A percentile compares a stretch with the other conserved stretches of the same genome.
Evolutionary conservation across 768 basidiomycete species (phyloP).

Genomic region (Infundibulicybe gibba): DNA sequence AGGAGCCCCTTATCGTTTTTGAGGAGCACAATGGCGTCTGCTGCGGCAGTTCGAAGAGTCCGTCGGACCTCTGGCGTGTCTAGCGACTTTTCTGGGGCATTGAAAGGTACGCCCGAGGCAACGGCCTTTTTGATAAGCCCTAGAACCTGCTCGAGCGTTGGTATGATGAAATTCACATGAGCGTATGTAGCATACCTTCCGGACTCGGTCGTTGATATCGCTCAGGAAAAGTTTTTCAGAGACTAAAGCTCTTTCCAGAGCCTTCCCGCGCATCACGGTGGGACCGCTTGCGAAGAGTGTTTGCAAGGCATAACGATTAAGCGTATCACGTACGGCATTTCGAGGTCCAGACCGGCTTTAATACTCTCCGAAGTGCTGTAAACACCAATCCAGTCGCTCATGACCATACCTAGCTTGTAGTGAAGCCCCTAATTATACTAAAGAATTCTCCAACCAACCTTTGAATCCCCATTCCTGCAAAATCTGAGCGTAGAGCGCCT

Average conservation of each 20-base stretch:
- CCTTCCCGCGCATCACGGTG: slow-evolving; percentile 42
- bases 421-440: neutral
- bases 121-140: slow-evolving; percentile 42
- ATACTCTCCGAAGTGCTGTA: slow-evolving; percentile 47
- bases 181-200: slow-evolving; percentile 19
- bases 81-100: slow-evolving; percentile 39
- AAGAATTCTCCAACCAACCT: slow-evolving; percentile 20
- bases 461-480: slow-evolving; percentile 56
- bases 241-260: slow-evolving; percentile 33
- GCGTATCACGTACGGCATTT: slow-evolving; percentile 46
- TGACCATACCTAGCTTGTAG: slow-evolving; percentile 37
- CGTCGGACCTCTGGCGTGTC: slow-evolving; percentile 45
- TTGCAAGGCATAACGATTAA: slow-evolving; percentile 30
- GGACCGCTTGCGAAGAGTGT: slow-evolving; percentile 32
- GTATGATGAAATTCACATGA: neutral
- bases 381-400: slow-evolving; percentile 57
- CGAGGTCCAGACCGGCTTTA: slow-evolving; percentile 61
- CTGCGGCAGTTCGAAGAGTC: slow-evolving; percentile 47
- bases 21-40: slow-evolving; percentile 53
- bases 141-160: slow-evolving; percentile 32
- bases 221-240: slow-evolving; percentile 38
- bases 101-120: slow-evolving; percentile 52
- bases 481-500: neutral
- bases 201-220: slow-evolving; percentile 37
- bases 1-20: slow-evolving; percentile 55